Evolutionary conservation across 78 protist genomes (phyloP), one percentile per base, ranked within the genome.

Genomic region (Guillardia theta): DNA sequence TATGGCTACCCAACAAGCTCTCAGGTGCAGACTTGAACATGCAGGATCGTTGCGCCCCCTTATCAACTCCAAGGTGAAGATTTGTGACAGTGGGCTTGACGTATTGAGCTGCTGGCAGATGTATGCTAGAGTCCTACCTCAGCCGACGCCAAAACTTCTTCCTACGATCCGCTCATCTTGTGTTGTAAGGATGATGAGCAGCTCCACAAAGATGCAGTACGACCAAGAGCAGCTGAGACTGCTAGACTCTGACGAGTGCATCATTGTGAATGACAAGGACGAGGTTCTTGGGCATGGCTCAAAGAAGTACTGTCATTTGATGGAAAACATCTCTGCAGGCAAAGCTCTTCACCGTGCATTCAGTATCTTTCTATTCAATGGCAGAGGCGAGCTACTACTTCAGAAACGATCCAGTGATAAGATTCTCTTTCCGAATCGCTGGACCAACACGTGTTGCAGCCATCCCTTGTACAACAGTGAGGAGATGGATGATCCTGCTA

Each of bases 401-500:
- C 99, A 98, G 45, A 95, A 96, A 88, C 96, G 99, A 0, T 94
- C 99, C 22, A 33, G 10, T 4, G 94, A 93, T 37, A 98, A 98
- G 95, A 96, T 96, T 37, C 97, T 97, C 10, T 98, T 98, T 48
- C 99, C 99, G 6, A 80, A 46, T 53, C 19, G 37, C 33, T 97
- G 96, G 97, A 96, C 98, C n/a, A 98, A 98, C 94, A 97, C 99
- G 18, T 96, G 97, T 95, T 98, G 99, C 93, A 92, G 96, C 22
- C 99, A 98, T 54, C 98, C 98, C 10, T 94, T 97, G 24, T 47
- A 90, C 92, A 27, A 44, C 46, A 30, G 18, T 19, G 92, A 90
- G 8, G 98, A 96, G 80, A 37, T 95, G 5, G 95, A 92, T 24
- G 30, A 87, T 39, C 92, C 92, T 0, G 36, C 62, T 27, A 27